phyloP scores from a whole-genome alignment of 1,284 basidiomycete species.

The Lignosus rhinocerotis region DNA sequence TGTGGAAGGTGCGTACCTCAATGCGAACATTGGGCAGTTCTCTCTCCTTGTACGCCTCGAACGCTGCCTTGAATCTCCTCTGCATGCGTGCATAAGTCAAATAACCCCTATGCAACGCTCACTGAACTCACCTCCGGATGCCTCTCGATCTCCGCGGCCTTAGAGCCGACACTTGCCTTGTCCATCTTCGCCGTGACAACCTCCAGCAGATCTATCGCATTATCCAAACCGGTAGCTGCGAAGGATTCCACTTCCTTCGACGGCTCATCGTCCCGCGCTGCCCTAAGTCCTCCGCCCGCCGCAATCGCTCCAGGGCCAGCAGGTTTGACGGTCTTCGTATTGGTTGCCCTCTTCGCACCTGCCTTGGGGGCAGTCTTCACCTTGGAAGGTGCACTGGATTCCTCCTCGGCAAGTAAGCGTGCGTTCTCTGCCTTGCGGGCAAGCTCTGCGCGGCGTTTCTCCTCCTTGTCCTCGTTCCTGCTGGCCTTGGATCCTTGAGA shows the following conservation, averaged over 20 bases:
- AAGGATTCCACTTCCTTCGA: conserved; percentile 65
- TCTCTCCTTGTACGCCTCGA: conserved; percentile 89
- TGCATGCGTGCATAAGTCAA: conserved; percentile 32
- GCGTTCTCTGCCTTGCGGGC: conserved; percentile 79
- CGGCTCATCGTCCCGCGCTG: conserved; percentile 26
- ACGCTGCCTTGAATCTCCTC: conserved; percentile 91
- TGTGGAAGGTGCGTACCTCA: conserved; percentile 53
- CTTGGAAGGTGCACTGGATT: conserved; percentile 66
- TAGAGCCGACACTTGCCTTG: conserved; percentile 83
- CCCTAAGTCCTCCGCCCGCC: conserved; percentile 55
- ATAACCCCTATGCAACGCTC: background rate
- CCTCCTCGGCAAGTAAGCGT: conserved; percentile 82
- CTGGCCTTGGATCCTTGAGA: conserved; percentile 61
- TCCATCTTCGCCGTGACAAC: conserved; percentile 91
- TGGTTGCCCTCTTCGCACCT: conserved; percentile 50
- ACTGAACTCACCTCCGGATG: conserved; percentile 83
- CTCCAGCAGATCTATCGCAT: conserved; percentile 87
- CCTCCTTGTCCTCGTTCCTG: conserved; percentile 79
- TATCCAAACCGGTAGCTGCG: conserved; percentile 87
- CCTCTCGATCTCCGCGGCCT: conserved; percentile 85
- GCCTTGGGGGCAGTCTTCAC: conserved; percentile 70
- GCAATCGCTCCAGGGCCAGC: conserved; percentile 78
- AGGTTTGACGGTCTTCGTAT: conserved; percentile 49
- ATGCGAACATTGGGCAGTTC: conserved; percentile 79
- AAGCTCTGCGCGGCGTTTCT: conserved; percentile 72